These are phyloP conservation scores for Mallotus nudiflorus DNA, from an alignment of 345 rosid species.

Conservation along the genomic window DNA sequence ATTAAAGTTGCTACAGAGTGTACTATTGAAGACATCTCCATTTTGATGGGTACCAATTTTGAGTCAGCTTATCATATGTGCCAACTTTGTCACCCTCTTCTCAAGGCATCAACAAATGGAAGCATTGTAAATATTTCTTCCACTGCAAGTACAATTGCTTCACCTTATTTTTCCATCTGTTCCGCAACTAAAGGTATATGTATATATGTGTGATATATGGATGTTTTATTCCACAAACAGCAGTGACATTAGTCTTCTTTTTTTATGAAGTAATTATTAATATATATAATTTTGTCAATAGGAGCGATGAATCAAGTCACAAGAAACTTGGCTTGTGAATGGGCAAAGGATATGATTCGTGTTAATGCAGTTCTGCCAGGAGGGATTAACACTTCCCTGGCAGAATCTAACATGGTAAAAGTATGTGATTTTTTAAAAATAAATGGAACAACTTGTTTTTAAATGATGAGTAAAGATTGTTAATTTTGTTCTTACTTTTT, in stretches of 20 bases:
- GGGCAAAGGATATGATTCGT: constrained; percentile 20
- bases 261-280: too few species aligned
- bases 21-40: constrained; percentile 16
- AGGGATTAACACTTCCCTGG: not conserved
- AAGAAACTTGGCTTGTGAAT: constrained; percentile 17
- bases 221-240: too few species aligned
- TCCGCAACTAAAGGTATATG: constrained; percentile 19
- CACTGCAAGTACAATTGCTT: not conserved
- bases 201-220: not conserved
- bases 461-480: too few species aligned
- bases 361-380: constrained; percentile 13
- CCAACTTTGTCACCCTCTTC: constrained; percentile 20
- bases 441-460: too few species aligned
- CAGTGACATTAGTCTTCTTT: too few species aligned
- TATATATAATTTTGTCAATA: not conserved
- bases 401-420: not conserved
- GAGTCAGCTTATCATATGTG: constrained; percentile 17
- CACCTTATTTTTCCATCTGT: not conserved
- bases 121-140: constrained; percentile 20
- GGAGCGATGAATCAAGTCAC: constrained; percentile 17
- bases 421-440: too few species aligned
- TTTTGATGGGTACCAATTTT: constrained; percentile 19
- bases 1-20: not conserved
- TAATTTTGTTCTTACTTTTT: too few species aligned
- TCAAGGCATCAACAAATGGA: not conserved